Evolutionary conservation across 345 rosid species (phyloP), one percentile per base, ranked within the genome.

Genomic region (Sonneratia caseolaris): DNA sequence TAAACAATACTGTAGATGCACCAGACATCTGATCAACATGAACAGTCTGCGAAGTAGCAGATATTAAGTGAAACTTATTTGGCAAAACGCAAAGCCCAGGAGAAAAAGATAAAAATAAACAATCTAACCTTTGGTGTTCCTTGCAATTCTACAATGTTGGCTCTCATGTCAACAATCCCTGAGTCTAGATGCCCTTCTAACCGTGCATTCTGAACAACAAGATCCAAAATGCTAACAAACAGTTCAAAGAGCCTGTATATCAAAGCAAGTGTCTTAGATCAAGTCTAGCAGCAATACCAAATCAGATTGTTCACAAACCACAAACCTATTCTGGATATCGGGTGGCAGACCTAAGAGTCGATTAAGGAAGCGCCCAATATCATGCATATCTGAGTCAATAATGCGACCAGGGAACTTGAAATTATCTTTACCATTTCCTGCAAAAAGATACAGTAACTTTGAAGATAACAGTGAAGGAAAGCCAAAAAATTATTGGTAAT

Each of bases 321-420:
- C 70, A 16, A 35, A 91, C 98, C 97, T 87, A 82, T 95, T 95
- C 74, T 95, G 99, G 78, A 95, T 91, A 64, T 92, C 97, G 68
- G 99, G 96, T 68, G 99, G 97, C 81, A 95, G 84, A 70, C 98
- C 98, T 68, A 92, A 81, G 74, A 95, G 92, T 37, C 99, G 90
- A 83, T 94, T 94, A 64, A 94, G 86, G 78, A 91, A 94, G 79
- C 97, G 88, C 22, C 97, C 98, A 79, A 90, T 93, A 74, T 94
- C 98, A 71, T 91, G 97, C 98, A 94, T 94, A 78, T 94, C 98
- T 22, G 98, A 91, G 84, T 94, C 98, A 83, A 91, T 81, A 75
- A 94, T 94, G 71, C 98, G 97, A 69, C 98, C 97, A n/a, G 96
- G 83, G 35, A 87, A 76, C 78, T 90, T 94, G 35, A 88, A 89